Base-by-base conservation (phyloP, 768 basidiomycete genomes). In the Lentinula guzmanii region DNA sequence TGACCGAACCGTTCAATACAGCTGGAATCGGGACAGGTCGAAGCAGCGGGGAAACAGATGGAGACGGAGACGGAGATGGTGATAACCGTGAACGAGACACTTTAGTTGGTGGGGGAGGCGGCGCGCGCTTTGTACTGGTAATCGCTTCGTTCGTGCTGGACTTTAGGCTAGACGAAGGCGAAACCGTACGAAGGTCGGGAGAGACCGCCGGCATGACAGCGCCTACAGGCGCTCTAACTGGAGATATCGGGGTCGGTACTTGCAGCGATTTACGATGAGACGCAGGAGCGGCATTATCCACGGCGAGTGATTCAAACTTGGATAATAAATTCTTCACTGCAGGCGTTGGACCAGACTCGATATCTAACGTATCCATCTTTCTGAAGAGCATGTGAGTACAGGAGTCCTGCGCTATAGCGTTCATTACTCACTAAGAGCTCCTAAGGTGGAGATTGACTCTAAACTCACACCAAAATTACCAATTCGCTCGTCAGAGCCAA, bases 321-420 rank as follows among this genome's bases (percentile, higher is more conserved):
- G 86, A 89, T 50, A 82, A 82, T 16, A 92, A 76, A 62, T 79
- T 89, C 71, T 81, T 86, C 58, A 91, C 89, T 2, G 89, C 85
- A 42, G 83, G 82, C 16, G 80, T 75, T 41, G 85, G 78, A 3
- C 74, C 76, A 18, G 81, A 79, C 70, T 89, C 83, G 64, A 86
- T 76, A 63, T 79, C 72, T 37, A 62, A 24, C n/a, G 42, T 46
- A 28, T 62, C 61, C 52, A 61, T 54, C 52, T 2, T 42, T 8
- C 54, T 56, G 41, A 9, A 43, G 52, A 34, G 10, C 4, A 52
- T 33, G 5, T 52, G 13, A 8, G 18, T 7, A 10, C 37, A 21
- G 3, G n/a, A 18, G 6, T 21, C 34, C 11, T 39, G 9, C 4
- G 16, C 1, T 9, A 39, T n/a, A 11, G 9, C 10, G 10, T 15